Percentiles rank a stretch among this genome's conserved stretches.
Evolutionary conservation across 139 green algal species (phyloP).

Genomic region (Micromonas pusilla): DNA sequence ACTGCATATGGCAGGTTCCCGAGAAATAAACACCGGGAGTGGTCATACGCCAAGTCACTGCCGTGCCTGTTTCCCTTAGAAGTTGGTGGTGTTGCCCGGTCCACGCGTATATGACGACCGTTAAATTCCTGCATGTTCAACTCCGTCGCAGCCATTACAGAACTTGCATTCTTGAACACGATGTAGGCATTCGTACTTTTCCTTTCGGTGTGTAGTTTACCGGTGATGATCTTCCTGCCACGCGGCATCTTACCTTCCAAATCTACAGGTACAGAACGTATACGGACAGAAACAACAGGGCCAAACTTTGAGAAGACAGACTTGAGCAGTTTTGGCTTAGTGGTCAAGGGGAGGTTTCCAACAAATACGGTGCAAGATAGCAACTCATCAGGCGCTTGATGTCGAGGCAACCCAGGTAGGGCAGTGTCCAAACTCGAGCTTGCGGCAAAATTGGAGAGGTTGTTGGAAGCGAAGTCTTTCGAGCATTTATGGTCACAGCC

Average conservation of each 20-base stretch:
- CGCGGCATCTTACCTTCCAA: conserved; percentile 2
- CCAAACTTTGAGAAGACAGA: conserved; percentile 53
- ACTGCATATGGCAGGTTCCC: conserved; percentile 76
- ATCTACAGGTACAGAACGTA: conserved; percentile 58
- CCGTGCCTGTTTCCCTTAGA: conserved; percentile 5
- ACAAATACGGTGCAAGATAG: conserved; percentile 76
- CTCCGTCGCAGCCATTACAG: conserved; percentile 39
- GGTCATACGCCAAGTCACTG: conserved; percentile 57
- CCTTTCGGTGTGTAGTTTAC: conserved; percentile 39
- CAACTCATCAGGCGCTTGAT: background rate
- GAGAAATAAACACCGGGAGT: conserved; percentile 65
- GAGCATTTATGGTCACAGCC: no score
- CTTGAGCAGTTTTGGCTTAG: conserved; percentile 52
- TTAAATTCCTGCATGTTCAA: conserved; percentile 71
- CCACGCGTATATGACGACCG: conserved; percentile 70
- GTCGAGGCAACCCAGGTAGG: no score
- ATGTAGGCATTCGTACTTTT: conserved; percentile 65
- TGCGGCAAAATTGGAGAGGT: no score
- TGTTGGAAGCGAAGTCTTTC: no score
- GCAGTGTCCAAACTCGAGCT: no score
- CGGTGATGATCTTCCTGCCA: conserved; percentile 30
- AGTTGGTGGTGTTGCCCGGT: conserved; percentile 41
- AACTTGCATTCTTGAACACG: conserved; percentile 51
- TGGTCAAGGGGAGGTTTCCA: conserved; percentile 69
- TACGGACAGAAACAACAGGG: conserved; percentile 60